These are phyloP conservation scores for Dacryopinax spathularia DNA, from an alignment of 768 basidiomycete genomes.

Conservation along the genomic window DNA sequence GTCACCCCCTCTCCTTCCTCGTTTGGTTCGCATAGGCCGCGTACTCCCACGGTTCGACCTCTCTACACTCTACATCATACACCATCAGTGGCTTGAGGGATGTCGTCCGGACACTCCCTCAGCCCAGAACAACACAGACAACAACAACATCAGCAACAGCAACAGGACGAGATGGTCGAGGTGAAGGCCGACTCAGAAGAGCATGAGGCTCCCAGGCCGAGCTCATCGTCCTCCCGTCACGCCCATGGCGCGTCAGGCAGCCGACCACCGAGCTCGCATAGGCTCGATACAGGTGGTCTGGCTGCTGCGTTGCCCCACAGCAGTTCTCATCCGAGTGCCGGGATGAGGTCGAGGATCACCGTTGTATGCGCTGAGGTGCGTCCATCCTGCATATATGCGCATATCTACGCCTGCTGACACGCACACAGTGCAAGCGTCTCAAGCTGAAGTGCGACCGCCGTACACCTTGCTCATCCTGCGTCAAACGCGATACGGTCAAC, in stretches of 20 bases:
- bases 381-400: constrained; percentile 7
- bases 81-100: not conserved
- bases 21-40: too few species aligned
- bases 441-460: constrained; percentile 76
- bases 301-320: not conserved
- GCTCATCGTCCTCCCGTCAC: not conserved
- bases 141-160: not conserved
- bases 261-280: not conserved
- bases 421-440: constrained; percentile 61
- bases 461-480: constrained; percentile 61
- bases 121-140: not conserved
- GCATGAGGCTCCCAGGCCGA: not conserved
- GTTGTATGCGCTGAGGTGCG: constrained; percentile 70
- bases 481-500: constrained; percentile 59
- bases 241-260: not conserved
- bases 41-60: not conserved
- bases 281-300: not conserved
- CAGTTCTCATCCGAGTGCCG: not conserved
- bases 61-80: not conserved
- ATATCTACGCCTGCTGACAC: not conserved
- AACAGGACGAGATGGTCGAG: not conserved
- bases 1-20: not conserved
- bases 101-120: not conserved
- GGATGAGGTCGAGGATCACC: constrained; percentile 43
- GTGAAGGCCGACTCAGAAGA: not conserved